phyloP scores from a whole-genome alignment of 352 stramenopile species.

The Elongisporangium undulatum region DNA sequence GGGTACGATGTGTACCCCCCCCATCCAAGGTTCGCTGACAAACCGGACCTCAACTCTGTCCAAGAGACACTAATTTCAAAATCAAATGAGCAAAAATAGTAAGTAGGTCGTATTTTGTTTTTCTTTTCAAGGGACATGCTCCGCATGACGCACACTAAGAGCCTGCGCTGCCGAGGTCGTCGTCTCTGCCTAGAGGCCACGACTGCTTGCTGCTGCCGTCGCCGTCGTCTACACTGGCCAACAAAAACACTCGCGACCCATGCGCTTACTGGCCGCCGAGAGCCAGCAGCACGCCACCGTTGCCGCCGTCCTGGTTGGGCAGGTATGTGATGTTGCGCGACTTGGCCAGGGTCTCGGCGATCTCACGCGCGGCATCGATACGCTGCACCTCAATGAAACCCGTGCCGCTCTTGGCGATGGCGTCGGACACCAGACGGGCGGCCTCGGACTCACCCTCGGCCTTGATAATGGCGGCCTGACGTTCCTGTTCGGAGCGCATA shows the following conservation, averaged over 20 bases:
- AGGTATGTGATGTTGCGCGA: slow-evolving; percentile 99
- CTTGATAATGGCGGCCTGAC: slow-evolving; percentile 88
- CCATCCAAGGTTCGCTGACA: slow-evolving; percentile 2
- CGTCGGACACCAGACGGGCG: slow-evolving; percentile 96
- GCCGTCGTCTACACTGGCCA: slow-evolving; percentile 1
- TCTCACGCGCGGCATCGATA: slow-evolving; percentile 99
- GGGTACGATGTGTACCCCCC: too few relatives aligned
- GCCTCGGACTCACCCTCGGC: slow-evolving; percentile 98
- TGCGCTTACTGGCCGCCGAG: slow-evolving; percentile 67
- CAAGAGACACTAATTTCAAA: background rate
- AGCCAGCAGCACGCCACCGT: slow-evolving; percentile 64
- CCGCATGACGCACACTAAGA: background rate
- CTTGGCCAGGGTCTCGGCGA: slow-evolving; percentile 96
- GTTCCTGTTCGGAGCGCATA: slow-evolving; percentile 98
- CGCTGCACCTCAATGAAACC: slow-evolving; percentile 99
- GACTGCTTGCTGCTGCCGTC: background rate
- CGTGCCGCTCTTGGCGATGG: slow-evolving; percentile 95
- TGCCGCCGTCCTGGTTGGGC: slow-evolving; percentile 86
- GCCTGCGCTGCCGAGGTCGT: background rate
- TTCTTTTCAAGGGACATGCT: background rate
- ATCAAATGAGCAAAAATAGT: background rate
- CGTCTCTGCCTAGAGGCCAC: background rate
- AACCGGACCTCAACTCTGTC: background rate
- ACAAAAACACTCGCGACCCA: background rate
- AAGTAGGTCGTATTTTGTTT: background rate